Evolutionary conservation across 352 stramenopile species (phyloP).

Genomic region (Aphanomyces euteiches): DNA sequence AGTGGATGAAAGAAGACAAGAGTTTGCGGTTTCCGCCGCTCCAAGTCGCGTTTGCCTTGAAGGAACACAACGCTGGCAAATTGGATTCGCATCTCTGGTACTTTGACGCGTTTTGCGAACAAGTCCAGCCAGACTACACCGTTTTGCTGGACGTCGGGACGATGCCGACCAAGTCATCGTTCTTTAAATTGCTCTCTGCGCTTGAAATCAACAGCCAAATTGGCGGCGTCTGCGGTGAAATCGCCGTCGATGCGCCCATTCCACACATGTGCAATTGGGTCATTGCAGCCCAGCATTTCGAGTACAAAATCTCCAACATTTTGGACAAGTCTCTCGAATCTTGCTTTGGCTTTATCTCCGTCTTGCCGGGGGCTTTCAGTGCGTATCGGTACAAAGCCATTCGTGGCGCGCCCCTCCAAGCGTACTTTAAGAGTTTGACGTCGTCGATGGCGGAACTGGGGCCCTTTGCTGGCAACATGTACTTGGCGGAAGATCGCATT

Average conservation of each 20-base stretch:
- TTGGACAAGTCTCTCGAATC: constrained; percentile 83
- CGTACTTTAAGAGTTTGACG: constrained; percentile 85
- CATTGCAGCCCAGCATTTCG: constrained; percentile 81
- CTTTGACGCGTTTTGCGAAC: constrained; percentile 76
- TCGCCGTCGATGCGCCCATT: constrained; percentile 79
- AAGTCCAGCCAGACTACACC: constrained; percentile 79
- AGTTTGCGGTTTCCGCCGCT: constrained; percentile 52
- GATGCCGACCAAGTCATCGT: constrained; percentile 68
- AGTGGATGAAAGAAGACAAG: constrained; percentile 70
- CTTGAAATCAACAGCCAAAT: constrained; percentile 80
- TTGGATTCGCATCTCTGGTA: constrained; percentile 85
- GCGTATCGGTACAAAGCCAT: constrained; percentile 83
- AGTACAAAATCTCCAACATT: constrained; percentile 89
- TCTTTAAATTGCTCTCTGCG: constrained; percentile 73
- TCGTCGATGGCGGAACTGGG: constrained; percentile 71
- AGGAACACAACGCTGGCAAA: constrained; percentile 79
- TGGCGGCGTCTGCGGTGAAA: constrained; percentile 72
- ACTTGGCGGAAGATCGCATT: constrained; percentile 83
- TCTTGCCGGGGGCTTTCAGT: constrained; percentile 79
- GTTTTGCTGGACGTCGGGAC: constrained; percentile 83
- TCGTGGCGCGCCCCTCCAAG: constrained; percentile 63
- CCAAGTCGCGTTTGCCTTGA: constrained; percentile 74
- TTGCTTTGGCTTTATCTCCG: constrained; percentile 85
- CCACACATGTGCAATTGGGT: constrained; percentile 85
- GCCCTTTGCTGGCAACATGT: constrained; percentile 86